Percentiles rank a stretch among this genome's conserved stretches.
These are phyloP conservation scores for Saccharomycopsis fibuligera DNA, from an alignment of 805 yeast genomes.

Conservation along the genomic window DNA sequence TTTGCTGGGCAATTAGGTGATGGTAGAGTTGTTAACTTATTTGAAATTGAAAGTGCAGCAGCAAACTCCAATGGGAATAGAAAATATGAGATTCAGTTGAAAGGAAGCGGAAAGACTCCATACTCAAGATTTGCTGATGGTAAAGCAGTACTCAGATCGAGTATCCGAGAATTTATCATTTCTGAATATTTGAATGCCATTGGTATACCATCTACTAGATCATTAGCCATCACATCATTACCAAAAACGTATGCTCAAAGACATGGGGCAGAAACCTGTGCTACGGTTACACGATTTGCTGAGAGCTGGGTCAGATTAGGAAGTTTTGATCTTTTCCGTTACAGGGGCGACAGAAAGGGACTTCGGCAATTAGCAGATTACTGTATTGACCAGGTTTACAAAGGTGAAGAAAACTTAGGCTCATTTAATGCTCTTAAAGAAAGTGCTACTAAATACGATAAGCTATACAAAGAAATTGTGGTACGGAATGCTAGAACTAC, in stretches of 20 bases:
- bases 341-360: slow-evolving; percentile 63
- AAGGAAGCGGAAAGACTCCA: slow-evolving; percentile 91
- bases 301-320: slow-evolving; percentile 86
- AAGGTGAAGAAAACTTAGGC: slow-evolving; percentile 18
- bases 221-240: slow-evolving; percentile 61
- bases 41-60: slow-evolving; percentile 49
- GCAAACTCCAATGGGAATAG: slow-evolving; percentile 27
- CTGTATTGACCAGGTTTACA: slow-evolving; percentile 53
- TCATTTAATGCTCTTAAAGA: slow-evolving; percentile 23
- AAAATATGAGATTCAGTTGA: slow-evolving; percentile 66
- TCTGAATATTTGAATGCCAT: slow-evolving; percentile 76
- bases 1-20: slow-evolving; percentile 98
- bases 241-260: slow-evolving; percentile 78
- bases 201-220: slow-evolving; percentile 84
- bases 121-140: slow-evolving; percentile 96
- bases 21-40: slow-evolving; percentile 81
- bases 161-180: slow-evolving; percentile 80
- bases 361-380: slow-evolving; percentile 62
- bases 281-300: slow-evolving; percentile 78
- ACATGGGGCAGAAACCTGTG: slow-evolving; percentile 69
- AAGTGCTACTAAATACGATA: slow-evolving; percentile 41
- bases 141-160: slow-evolving; percentile 82
- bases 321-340: slow-evolving; percentile 74
- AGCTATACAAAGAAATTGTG: slow-evolving; percentile 64
- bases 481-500: slow-evolving; percentile 69